Base-by-base conservation (phyloP, 345 rosid genomes). In the Citrus hindsii region DNA sequence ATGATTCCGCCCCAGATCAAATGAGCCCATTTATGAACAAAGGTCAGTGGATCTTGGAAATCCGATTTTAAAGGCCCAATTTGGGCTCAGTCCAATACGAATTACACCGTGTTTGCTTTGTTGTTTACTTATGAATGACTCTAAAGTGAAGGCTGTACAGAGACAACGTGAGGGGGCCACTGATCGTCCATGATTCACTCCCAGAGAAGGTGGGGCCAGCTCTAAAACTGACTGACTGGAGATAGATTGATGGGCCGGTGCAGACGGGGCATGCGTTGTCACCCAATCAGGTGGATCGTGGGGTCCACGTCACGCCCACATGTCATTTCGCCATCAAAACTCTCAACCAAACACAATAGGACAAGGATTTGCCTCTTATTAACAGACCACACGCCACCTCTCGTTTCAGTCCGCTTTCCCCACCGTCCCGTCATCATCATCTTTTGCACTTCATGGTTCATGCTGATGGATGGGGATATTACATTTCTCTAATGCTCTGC, bases 251-350 rank as follows among this genome's bases (percentile, higher is more conserved):
- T 21, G 56, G 67, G 77, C 35, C 77, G 37, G 51, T 35, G 64
- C 63, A 66, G 73, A 67, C 10, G 65, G 37, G 32, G 62, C 75
- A 74, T 27, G 83, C 79, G 82, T 60, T 68, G 82, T 35, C 67
- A 60, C 53, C 75, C 56, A 60, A 33, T 21, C 71, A 37, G 71
- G 79, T 21, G 71, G 35, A 19, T 7, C 0, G 18, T 64, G 60
- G 79, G 66, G 38, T 33, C 72, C 67, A 75, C 35, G 5, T 37
- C 66, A 69, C 65, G 72, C 83, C 64, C 69, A 65, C 80, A 30
- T 64, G 76, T 76, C 63, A 65, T 76, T 53, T 76, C 79, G 7
- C 48, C 28, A 63, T 80, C 79, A 70, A 18, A 37, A 61, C 66
- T 62, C 40, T 19, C 21, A 35, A 16, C 21, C 48, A 35, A 32